Evolutionary conservation across 2,329 filamentous ascomycete species (phyloP), one percentile per base, ranked within the genome.

Genomic region (Trichoderma harzianum): DNA sequence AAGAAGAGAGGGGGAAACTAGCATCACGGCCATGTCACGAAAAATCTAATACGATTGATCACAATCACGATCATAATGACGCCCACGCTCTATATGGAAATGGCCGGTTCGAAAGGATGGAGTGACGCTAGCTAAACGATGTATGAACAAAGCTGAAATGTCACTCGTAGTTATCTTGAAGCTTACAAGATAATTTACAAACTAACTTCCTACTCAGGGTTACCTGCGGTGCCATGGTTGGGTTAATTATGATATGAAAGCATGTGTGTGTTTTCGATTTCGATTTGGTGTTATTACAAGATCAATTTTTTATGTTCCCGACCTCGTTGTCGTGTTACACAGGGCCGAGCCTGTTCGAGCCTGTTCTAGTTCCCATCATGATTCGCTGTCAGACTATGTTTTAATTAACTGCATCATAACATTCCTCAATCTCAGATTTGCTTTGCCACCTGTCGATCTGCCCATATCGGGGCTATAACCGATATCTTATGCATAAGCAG

Each of bases 401-500:
- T 3, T 21, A 34, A 26, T 7, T 1, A 3, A 26, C 10, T 36
- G 28, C 47, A 67, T 3, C 43, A 10, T 51, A 5, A 26, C 16
- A 4, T 3, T 7, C 16, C 5, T 36, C 26, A 2, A 34, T 11
- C 8, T n/a, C 18, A 11, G 12, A 57, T 26, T 26, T 24, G 32
- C 8, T 5, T 21, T 5, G 28, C 16, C 39, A n/a, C 1, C 11
- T 24, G 47, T 11, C n/a, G n/a, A n/a, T 7, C 10, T 21, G 47
- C 5, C 10, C 8, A 21, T 51, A 10, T 14, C 5, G 11, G 21
- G 47, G 21, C 5, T 24, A 53, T 3, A 53, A 53, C 47, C 21
- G 6, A 14, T 24, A 21, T 16, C 6, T 79, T 74, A 85, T 62
- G 84, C 84, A 79, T 85, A 85, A 28, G 84, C 84, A 63, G 83